Conservation (phyloP, 2,329 filamentous ascomycete genomes). For the Cytospora piceicola region DNA sequence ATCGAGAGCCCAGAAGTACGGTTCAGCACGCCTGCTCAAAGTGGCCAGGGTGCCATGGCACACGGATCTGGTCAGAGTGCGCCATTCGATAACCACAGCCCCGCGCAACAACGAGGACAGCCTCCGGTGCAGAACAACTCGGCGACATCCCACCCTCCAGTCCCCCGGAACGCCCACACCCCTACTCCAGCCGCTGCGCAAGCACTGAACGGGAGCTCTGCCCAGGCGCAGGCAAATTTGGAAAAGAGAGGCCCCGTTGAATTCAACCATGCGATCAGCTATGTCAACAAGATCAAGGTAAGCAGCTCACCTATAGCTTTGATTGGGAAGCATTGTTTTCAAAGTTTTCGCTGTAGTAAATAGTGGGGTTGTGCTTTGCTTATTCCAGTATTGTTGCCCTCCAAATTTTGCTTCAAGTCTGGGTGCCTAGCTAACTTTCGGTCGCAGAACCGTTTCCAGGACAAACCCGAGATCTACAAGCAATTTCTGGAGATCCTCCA, state of each 20-base stretch:
- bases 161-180: conserved; percentile 59
- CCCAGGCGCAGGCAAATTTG: conserved; percentile 59
- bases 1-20: conserved; percentile 66
- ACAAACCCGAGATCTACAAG: conserved; percentile 98
- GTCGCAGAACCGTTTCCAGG: conserved; percentile 87
- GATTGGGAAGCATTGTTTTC: not conserved
- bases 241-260: conserved; percentile 94
- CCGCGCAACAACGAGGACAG: conserved; percentile 37
- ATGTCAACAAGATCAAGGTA: conserved; percentile 99
- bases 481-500: conserved; percentile 98
- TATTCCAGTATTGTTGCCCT: not conserved
- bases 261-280: conserved; percentile 99
- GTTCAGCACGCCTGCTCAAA: conserved; percentile 63
- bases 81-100: conserved; percentile 40
- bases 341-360: not conserved
- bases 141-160: conserved; percentile 48
- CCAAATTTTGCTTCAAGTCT: conserved; percentile 26
- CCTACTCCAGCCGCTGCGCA: conserved; percentile 61
- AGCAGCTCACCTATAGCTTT: conserved; percentile 36
- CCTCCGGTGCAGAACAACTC: conserved; percentile 42
- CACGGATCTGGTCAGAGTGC: conserved; percentile 40
- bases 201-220: conserved; percentile 64
- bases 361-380: not conserved
- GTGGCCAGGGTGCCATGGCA: conserved; percentile 53
- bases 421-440: conserved; percentile 22